Base-by-base conservation (phyloP, 108 stramenopile genomes). In the Skeletonema marinoi region DNA sequence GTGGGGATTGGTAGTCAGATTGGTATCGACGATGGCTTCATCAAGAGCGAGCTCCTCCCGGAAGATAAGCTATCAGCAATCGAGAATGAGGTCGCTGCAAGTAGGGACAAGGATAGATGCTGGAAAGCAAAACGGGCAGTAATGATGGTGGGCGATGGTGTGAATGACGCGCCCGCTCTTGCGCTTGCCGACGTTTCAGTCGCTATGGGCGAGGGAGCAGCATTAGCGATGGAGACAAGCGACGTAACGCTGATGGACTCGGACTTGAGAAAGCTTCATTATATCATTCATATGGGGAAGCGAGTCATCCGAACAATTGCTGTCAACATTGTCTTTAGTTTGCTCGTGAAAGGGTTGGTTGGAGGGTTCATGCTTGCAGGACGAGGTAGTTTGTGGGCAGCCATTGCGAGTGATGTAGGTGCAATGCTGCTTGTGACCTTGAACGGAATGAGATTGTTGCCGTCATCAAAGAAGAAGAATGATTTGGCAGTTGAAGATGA, bases 81-180 rank as follows among this genome's bases (percentile, higher is more conserved):
- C 13, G 13, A 68, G 32, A 61, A 67, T 3, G 60, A 79, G 67
- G 86, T 78, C 36, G 36, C 46, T 2, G 65, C 63, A 48, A 46
- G 66, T 6, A 68, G 48, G 68, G 70, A n/a, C 13, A 64, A 61
- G 2, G 65, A 73, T 42, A 60, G 62, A 61, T 51, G 69, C 32
- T 73, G 74, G 65, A 38, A 51, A 35, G 12, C 76, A 29, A 67
- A 61, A 2, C 6, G 70, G 44, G 41, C 82, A 4, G 88, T 90
- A 0, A 62, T 94, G 65, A 97, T 98, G 96, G 89, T 92, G 7
- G 98, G 98, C 3, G 98, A 99, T 70, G 98, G 97, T 13, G 98
- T 99, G 3, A 98, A 98, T 74, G 98, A 98, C 73, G 96, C 97
- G 4, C 96, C 98, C 9, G 98, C 98, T 10, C 87, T 99, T 2